Conservation (phyloP, 2,329 filamentous ascomycete genomes). For the Bipolaris sorokiniana region DNA sequence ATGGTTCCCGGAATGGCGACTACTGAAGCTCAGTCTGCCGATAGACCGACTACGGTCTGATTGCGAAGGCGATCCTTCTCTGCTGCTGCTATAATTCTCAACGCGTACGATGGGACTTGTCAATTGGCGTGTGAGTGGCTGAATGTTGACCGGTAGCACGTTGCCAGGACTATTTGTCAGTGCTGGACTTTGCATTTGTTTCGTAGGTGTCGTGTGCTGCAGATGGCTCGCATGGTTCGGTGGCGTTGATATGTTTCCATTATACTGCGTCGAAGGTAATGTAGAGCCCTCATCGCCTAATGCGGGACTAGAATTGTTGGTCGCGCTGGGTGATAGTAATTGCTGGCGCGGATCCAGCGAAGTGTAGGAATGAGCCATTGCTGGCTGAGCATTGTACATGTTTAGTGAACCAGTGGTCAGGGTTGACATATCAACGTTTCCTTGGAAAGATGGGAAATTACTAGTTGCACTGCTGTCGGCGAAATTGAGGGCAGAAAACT, state of each 20-base stretch:
- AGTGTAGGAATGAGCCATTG: slow-evolving; percentile 27
- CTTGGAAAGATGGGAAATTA: slow-evolving; percentile 33
- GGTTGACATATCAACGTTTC: slow-evolving; percentile 35
- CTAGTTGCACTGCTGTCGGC: slow-evolving; percentile 31
- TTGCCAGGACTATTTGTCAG: slow-evolving; percentile 47
- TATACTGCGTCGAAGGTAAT: slow-evolving; percentile 29
- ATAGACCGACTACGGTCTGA: slow-evolving; percentile 43
- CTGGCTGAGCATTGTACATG: slow-evolving; percentile 40
- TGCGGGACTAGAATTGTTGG: slow-evolving; percentile 47
- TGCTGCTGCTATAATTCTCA: slow-evolving; percentile 46
- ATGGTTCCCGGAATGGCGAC: slow-evolving; percentile 45
- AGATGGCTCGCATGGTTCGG: slow-evolving; percentile 29
- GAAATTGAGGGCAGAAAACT: slow-evolving; percentile 38
- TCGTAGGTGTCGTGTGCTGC: slow-evolving; percentile 39
- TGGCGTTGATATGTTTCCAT: slow-evolving; percentile 36
- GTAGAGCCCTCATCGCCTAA: slow-evolving; percentile 37
- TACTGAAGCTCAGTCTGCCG: slow-evolving; percentile 46
- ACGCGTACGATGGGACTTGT: slow-evolving; percentile 50
- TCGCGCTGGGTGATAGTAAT: slow-evolving; percentile 44
- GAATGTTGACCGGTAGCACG: slow-evolving; percentile 33
- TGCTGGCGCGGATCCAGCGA: slow-evolving; percentile 39
- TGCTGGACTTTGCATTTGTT: slow-evolving; percentile 48
- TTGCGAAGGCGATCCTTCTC: slow-evolving; percentile 44
- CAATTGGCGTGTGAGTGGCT: slow-evolving; percentile 39
- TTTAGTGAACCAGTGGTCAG: slow-evolving; percentile 37